These are phyloP conservation scores for Coemansia erecta DNA, from an alignment of 192 early-diverging fungal species.

Conservation along the genomic window DNA sequence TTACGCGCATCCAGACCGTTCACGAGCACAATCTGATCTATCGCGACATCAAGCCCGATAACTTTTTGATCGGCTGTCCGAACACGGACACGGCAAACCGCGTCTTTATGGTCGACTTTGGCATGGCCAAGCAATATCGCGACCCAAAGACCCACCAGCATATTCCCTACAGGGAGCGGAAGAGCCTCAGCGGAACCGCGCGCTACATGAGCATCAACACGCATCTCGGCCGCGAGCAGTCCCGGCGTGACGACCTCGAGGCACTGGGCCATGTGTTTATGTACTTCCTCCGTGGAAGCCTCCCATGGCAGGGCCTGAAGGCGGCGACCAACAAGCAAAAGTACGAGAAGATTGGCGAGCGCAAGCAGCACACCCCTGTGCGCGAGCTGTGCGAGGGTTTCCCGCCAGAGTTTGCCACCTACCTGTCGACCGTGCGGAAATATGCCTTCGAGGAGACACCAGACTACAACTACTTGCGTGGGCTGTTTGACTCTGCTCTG, in stretches of 20 bases:
- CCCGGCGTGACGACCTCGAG: constrained; percentile 94
- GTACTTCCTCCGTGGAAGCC: constrained; percentile 91
- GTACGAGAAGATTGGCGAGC: constrained; percentile 99
- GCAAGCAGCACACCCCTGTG: constrained; percentile 88
- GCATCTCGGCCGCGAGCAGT: constrained; percentile 97
- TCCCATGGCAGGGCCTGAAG: constrained; percentile 98
- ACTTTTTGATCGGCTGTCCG: constrained; percentile 90
- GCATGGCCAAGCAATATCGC: constrained; percentile 97
- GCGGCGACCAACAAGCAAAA: constrained; percentile 99
- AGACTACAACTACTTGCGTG: constrained; percentile 91
- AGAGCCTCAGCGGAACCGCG: constrained; percentile 91
- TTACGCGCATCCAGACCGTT: constrained; percentile 82
- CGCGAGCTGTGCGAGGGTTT: constrained; percentile 88
- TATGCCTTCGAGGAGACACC: constrained; percentile 96
- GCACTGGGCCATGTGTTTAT: constrained; percentile 98
- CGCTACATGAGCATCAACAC: constrained; percentile 99
- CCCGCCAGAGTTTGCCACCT: constrained; percentile 91
- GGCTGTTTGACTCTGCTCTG: constrained; percentile 78
- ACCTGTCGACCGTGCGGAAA: constrained; percentile 86
- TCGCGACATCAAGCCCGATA: constrained; percentile 98
- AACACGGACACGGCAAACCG: constrained; percentile 59
- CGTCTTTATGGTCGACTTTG: constrained; percentile 95
- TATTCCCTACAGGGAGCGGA: constrained; percentile 96
- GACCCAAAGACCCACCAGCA: constrained; percentile 96
- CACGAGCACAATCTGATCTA: constrained; percentile 96